Conservation (phyloP, 129 eudicot species). For the Ambrosia artemisiifolia region DNA sequence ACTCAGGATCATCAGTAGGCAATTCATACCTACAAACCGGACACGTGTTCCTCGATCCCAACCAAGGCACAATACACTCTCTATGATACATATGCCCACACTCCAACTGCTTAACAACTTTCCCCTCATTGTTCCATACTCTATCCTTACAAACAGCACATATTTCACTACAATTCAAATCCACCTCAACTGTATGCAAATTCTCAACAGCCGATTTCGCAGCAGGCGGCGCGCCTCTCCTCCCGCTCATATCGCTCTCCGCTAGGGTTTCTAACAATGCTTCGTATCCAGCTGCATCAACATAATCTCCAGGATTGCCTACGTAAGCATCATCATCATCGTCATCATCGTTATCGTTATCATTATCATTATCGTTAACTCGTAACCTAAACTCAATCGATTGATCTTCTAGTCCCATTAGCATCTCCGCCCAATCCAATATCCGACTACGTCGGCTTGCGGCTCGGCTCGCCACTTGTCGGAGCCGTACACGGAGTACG, state of each 20-base stretch:
- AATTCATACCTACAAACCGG: slow-evolving; percentile 82
- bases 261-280: slow-evolving; percentile 72
- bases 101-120: slow-evolving; percentile 52
- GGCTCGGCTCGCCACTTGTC: slow-evolving; percentile 52
- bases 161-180: slow-evolving; percentile 17
- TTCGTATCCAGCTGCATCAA: slow-evolving; percentile 86
- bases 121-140: slow-evolving; percentile 40
- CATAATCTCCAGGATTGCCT: slow-evolving; percentile 88
- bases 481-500: slow-evolving; percentile 48
- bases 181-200: slow-evolving; percentile 40
- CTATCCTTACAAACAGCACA: slow-evolving; percentile 77
- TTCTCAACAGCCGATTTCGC: slow-evolving; percentile 52
- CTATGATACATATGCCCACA: slow-evolving; percentile 80
- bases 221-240: slow-evolving; percentile 87
- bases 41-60: slow-evolving; percentile 61
- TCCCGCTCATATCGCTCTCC: slow-evolving; percentile 57
- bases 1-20: slow-evolving; percentile 72
- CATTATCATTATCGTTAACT: slow-evolving; percentile 32
- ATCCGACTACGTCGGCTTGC: slow-evolving; percentile 45
- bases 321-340: slow-evolving; percentile 40
- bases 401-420: slow-evolving; percentile 84
- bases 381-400: slow-evolving; percentile 75
- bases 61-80: slow-evolving; percentile 76
- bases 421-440: slow-evolving; percentile 84
- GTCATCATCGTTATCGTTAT: neutral